A percentile compares a stretch with the other conserved stretches of the same genome.
Conservation (phyloP, 2,329 filamentous ascomycete genomes). For the Chalaropsis thielavioides region DNA sequence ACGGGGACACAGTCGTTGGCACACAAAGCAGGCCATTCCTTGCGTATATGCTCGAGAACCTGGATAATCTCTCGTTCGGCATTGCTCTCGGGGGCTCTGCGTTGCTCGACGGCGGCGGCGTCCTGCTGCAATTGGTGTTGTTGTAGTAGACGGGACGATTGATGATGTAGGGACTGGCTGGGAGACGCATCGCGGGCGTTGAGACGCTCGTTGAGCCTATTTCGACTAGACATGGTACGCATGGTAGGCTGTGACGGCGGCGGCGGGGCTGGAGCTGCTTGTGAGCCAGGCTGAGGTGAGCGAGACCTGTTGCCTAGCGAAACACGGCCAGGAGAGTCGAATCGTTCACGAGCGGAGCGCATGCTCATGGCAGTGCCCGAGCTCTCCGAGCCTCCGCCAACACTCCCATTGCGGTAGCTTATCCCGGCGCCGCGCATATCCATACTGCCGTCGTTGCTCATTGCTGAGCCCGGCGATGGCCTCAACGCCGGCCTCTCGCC, state of each 20-base stretch:
- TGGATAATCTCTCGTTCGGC: conserved; percentile 43
- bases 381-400: conserved; percentile 13
- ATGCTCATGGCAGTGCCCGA: conserved; percentile 11
- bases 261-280: neutral
- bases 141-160: conserved; percentile 11
- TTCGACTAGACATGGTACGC: conserved; percentile 26
- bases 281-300: conserved; percentile 12
- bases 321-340: conserved; percentile 13
- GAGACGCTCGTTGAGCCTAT: conserved; percentile 19
- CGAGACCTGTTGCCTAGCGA: conserved; percentile 11
- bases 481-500: conserved; percentile 11
- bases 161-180: conserved; percentile 5
- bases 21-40: conserved; percentile 87
- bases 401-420: conserved; percentile 14
- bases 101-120: conserved; percentile 4
- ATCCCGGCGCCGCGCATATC: conserved; percentile 9
- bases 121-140: conserved; percentile 19
- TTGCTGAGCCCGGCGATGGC: neutral
- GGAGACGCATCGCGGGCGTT: conserved; percentile 10
- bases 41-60: conserved; percentile 68
- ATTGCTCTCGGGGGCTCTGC: conserved; percentile 29
- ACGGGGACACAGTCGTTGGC: conserved; percentile 80
- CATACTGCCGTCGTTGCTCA: neutral
- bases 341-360: conserved; percentile 14
- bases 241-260: conserved; percentile 11